Percentiles rank a stretch among this genome's conserved stretches.
phyloP scores from a whole-genome alignment of 2,329 filamentous ascomycete genomes.

The Claviceps sp. region DNA sequence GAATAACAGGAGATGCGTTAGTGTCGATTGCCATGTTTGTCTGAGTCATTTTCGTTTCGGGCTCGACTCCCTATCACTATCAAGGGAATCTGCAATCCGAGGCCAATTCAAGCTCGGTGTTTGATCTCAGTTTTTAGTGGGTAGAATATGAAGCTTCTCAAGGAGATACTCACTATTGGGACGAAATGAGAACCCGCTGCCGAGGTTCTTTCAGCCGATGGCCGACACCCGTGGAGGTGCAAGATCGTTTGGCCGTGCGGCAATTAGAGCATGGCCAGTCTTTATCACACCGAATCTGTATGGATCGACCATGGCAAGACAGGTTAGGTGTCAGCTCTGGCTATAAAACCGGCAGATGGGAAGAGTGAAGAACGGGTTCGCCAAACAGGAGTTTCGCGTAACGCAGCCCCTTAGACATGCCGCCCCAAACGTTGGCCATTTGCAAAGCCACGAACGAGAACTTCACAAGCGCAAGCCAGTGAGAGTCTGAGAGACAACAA shows the following conservation, averaged over 20 bases:
- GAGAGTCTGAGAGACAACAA: not conserved
- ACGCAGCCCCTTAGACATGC: not conserved
- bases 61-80: too few relatives aligned
- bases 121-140: not conserved
- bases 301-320: not conserved
- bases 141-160: not conserved
- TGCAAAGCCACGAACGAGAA: not conserved
- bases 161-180: conserved; percentile 38
- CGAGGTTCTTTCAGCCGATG: conserved; percentile 41
- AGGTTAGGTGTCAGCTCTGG: conserved; percentile 3
- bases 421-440: not conserved
- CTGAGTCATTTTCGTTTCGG: not conserved
- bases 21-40: not conserved
- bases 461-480: not conserved
- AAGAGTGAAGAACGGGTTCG: not conserved
- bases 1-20: not conserved
- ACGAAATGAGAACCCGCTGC: conserved; percentile 44
- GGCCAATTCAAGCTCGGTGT: not conserved
- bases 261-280: conserved; percentile 46
- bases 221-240: conserved; percentile 40
- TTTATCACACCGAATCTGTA: conserved; percentile 45
- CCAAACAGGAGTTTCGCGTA: not conserved
- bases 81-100: not conserved
- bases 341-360: not conserved
- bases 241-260: conserved; percentile 36